These are phyloP conservation scores for Teratosphaeria nubilosa DNA, from an alignment of 2,329 filamentous ascomycete genomes.

Conservation along the genomic window DNA sequence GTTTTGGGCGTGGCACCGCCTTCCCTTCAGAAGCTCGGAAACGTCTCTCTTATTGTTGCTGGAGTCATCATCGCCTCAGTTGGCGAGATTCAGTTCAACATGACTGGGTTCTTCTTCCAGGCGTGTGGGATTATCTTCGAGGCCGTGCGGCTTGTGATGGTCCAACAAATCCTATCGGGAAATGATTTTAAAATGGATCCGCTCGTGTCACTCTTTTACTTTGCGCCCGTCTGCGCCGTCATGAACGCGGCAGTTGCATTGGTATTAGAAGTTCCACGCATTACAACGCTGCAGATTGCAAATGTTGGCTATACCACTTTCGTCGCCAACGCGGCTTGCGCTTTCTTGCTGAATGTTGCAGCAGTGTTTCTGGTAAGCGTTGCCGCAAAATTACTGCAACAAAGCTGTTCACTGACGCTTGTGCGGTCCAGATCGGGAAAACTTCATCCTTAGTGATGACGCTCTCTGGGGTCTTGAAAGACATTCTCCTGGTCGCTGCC, in stretches of 20 bases:
- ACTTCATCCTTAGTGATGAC: constrained; percentile 79
- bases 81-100: constrained; percentile 88
- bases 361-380: constrained; percentile 69
- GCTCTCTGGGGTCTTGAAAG: constrained; percentile 78
- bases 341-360: constrained; percentile 74
- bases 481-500: constrained; percentile 69
- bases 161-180: constrained; percentile 70
- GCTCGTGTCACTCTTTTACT: constrained; percentile 81
- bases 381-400: constrained; percentile 7
- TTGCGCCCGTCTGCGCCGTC: constrained; percentile 69
- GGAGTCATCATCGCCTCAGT: constrained; percentile 91
- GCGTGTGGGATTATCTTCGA: constrained; percentile 70
- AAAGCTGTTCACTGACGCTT: background rate
- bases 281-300: constrained; percentile 60
- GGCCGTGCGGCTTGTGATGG: constrained; percentile 73
- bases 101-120: constrained; percentile 71
- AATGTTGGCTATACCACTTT: constrained; percentile 63
- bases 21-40: constrained; percentile 77
- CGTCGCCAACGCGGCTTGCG: constrained; percentile 65
- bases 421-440: constrained; percentile 63
- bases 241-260: constrained; percentile 71
- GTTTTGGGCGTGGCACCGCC: constrained; percentile 71
- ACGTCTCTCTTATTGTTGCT: constrained; percentile 88
- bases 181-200: constrained; percentile 89
- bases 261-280: constrained; percentile 60